A percentile compares a stretch with the other conserved stretches of the same genome.
phyloP scores from a whole-genome alignment of 768 basidiomycete genomes.

The Mycena vulgaris region DNA sequence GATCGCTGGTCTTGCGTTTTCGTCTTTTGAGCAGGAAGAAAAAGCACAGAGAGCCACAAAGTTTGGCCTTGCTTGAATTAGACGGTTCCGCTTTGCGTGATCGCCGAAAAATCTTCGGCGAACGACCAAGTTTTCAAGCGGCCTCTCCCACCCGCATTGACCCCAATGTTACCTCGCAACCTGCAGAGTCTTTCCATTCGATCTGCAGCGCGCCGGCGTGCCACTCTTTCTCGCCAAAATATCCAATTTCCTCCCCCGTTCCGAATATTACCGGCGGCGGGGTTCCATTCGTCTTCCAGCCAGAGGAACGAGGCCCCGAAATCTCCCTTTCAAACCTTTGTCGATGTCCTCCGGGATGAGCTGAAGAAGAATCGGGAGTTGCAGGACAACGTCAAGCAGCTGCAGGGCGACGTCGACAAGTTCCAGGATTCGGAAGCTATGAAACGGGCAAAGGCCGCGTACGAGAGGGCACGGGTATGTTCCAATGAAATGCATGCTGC shows the following conservation, averaged over 20 bases:
- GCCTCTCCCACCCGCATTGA: background rate
- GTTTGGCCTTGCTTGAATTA: constrained; percentile 8
- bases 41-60: no score
- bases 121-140: background rate
- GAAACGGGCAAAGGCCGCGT: constrained; percentile 91
- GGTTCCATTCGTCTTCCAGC: constrained; percentile 79
- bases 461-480: constrained; percentile 94
- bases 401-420: constrained; percentile 98
- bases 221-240: constrained; percentile 19
- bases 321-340: constrained; percentile 97
- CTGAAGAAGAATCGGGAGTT: constrained; percentile 94
- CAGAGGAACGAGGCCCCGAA: constrained; percentile 79
- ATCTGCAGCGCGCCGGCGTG: constrained; percentile 40
- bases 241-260: constrained; percentile 23
- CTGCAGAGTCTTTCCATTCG: constrained; percentile 54
- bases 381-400: constrained; percentile 96
- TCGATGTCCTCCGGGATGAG: constrained; percentile 94
- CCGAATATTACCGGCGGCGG: constrained; percentile 46
- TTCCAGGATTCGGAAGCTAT: constrained; percentile 97
- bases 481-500: constrained; percentile 23
- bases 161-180: constrained; percentile 65
- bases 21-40: no score
- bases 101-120: background rate
- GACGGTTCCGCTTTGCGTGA: background rate
- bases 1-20: no score